Base-by-base conservation (phyloP, 2,329 filamentous ascomycete genomes). In the Phyllosticta citribraziliensis region DNA sequence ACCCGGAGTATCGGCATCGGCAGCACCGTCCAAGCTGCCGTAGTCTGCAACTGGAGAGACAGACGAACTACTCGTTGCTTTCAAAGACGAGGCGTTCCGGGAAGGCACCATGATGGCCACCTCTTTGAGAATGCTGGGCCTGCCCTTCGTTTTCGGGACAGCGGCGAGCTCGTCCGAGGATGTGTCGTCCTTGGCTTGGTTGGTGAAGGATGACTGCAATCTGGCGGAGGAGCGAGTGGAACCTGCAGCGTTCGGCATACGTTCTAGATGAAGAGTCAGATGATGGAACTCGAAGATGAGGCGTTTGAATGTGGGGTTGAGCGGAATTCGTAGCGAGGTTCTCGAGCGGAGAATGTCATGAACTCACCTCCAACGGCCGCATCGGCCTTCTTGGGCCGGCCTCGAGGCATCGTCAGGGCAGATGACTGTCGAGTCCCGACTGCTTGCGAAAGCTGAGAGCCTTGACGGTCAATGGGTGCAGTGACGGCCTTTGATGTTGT, bases 1-100 rank as follows among this genome's bases (percentile, higher is more conserved):
- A 47, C 77, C 81, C 4, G 85, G 84, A 3, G 86, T 88, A 62
- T 83, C 84, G 66, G 80, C 82, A 19, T 78, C 81, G 47, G 76
- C 75, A 11, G 75, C 80, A 5, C 69, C 68, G 11, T 73, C 72
- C 27, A 51, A 24, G n/a, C 61, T 63, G n/a, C 22, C 53, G 14
- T 35, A 63, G 25, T 47, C 54, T 9, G n/a, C 17, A 14, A 53
- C 20, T 6, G 61, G 57, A 5, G 58, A 57, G 22, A 35, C 58
- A 24, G 62, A 56, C 11, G 64, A 40, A 9, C 63, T 47, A 27
- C 65, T 59, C 56, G 67, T 66, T 47, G 64, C 63, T n/a, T 40
- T 56, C 58, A 47, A 33, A 35, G 52, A 35, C n/a, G 53, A 35
- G 12, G 33, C 30, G 11, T 51, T n/a, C 27, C 47, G 47, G 50